Conservation (phyloP, 192 early-diverging fungal genomes). For the Entophlyctis helioformis region DNA sequence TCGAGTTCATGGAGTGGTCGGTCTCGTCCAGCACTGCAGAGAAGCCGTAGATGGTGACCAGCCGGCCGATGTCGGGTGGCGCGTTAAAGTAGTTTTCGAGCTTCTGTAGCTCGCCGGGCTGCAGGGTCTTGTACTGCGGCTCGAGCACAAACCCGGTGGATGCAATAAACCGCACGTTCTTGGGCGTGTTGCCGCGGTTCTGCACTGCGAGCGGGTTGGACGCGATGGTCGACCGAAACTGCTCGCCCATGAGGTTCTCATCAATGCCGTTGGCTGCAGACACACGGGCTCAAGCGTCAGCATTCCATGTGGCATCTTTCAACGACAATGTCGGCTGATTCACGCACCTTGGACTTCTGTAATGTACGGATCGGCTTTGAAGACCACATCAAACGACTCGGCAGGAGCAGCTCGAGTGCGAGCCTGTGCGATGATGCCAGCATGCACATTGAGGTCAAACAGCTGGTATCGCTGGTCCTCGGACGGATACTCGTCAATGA, state of each 20-base stretch:
- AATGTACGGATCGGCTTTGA: too few relatives aligned
- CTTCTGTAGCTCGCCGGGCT: conserved; percentile 19
- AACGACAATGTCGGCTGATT: too few relatives aligned
- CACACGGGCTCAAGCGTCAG: too few relatives aligned
- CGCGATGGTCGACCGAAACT: not conserved
- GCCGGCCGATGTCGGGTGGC: conserved; percentile 22
- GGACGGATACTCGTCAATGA: conserved; percentile 36
- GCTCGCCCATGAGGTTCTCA: too few relatives aligned
- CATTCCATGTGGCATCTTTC: too few relatives aligned
- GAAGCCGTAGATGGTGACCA: conserved; percentile 32
- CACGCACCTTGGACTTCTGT: too few relatives aligned
- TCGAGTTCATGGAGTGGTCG: conserved; percentile 28
- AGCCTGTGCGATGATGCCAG: too few relatives aligned
- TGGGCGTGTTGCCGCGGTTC: conserved; percentile 8
- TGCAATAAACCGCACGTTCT: conserved; percentile 24
- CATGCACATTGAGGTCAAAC: conserved; percentile 25
- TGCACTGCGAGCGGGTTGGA: conserved; percentile 8
- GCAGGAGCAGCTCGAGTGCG: too few relatives aligned
- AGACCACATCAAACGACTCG: too few relatives aligned
- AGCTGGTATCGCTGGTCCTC: conserved; percentile 21
- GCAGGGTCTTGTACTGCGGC: conserved; percentile 22
- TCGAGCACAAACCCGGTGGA: conserved; percentile 37
- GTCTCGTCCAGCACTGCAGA: conserved; percentile 24
- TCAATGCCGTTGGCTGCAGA: too few relatives aligned
- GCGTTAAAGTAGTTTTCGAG: conserved; percentile 38